A percentile compares a stretch with the other conserved stretches of the same genome.
phyloP scores from a whole-genome alignment of 768 basidiomycete genomes.

The Russula virescens region DNA sequence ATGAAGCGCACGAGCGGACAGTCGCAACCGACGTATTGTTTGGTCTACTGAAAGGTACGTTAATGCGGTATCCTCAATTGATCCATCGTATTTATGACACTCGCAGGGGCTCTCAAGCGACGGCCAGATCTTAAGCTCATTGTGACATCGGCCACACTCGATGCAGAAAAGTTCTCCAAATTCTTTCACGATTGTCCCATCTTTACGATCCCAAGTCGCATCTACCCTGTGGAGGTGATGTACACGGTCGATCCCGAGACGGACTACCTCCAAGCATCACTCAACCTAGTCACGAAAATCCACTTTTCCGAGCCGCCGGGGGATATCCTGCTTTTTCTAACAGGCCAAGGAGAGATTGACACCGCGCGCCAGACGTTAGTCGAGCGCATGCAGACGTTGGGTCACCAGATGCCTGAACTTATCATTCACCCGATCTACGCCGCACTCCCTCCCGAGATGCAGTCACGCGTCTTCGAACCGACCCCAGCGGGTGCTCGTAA shows the following conservation, averaged over 20 bases:
- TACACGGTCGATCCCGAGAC: conserved; percentile 98
- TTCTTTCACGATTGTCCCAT: conserved; percentile 99
- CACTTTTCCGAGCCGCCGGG: conserved; percentile 97
- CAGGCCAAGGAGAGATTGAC: conserved; percentile 98
- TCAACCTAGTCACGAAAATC: conserved; percentile 99
- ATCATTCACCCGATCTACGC: conserved; percentile 98
- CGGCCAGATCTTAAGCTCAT: conserved; percentile 96
- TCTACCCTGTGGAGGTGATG: conserved; percentile 94
- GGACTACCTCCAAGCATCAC: conserved; percentile 95
- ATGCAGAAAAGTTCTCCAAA: conserved; percentile 98
- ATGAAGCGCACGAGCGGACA: conserved; percentile 97
- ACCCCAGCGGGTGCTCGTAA: conserved; percentile 98
- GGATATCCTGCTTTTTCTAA: conserved; percentile 93
- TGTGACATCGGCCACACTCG: conserved; percentile 95
- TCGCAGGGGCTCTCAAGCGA: conserved; percentile 84
- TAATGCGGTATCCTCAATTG: neutral
- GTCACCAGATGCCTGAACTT: conserved; percentile 96
- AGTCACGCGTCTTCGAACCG: conserved; percentile 96
- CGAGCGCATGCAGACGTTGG: conserved; percentile 97
- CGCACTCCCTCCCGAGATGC: conserved; percentile 94
- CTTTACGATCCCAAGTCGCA: conserved; percentile 98
- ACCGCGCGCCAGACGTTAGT: conserved; percentile 94
- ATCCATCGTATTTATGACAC: conserved; percentile 22
- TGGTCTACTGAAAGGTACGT: conserved; percentile 85
- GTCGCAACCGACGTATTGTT: conserved; percentile 98